These are phyloP conservation scores for Fusarium zealandicum DNA, from an alignment of 2,329 filamentous ascomycete species.

Conservation along the genomic window DNA sequence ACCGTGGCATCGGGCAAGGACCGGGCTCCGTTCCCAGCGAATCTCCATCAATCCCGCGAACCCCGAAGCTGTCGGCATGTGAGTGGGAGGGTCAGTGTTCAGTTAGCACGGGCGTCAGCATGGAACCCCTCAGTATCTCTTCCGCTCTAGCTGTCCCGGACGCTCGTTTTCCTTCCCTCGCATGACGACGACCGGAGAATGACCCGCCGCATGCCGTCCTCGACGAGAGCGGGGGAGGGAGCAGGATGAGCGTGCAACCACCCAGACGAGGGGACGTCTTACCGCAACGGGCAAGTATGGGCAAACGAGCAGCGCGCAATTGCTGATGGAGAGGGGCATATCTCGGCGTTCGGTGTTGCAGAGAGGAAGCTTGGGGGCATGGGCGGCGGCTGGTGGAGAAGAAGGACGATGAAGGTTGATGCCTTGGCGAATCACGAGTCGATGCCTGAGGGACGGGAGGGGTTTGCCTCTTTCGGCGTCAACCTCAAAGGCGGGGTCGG, in stretches of 20 bases:
- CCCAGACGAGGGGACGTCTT: constrained; percentile 23
- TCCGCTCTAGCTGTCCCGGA: background rate
- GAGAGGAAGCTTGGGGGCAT: constrained; percentile 8
- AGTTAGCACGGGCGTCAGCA: background rate
- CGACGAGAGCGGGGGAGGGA: constrained; percentile 24
- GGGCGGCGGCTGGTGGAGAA: constrained; percentile 12
- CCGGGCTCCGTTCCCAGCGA: constrained; percentile 27
- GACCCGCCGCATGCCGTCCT: constrained; percentile 27
- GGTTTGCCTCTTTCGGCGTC: constrained; percentile 2
- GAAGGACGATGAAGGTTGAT: constrained; percentile 5
- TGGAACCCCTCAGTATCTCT: constrained; percentile 1
- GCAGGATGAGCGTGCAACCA: constrained; percentile 29
- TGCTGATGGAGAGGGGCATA: constrained; percentile 34
- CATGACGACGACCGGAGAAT: constrained; percentile 19
- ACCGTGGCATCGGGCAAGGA: constrained; percentile 26
- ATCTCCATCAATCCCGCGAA: constrained; percentile 41
- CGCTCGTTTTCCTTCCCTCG: background rate
- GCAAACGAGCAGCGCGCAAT: background rate
- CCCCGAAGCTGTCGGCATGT: constrained; percentile 40
- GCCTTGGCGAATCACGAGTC: constrained; percentile 11
- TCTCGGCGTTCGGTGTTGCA: constrained; percentile 42
- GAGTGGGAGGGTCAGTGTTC: background rate
- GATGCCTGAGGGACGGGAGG: no score
- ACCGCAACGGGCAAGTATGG: constrained; percentile 37
- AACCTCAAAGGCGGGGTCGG: constrained; percentile 25